Evolutionary conservation across 108 stramenopile species (phyloP).

Genomic region (Skeletonema marinoi): DNA sequence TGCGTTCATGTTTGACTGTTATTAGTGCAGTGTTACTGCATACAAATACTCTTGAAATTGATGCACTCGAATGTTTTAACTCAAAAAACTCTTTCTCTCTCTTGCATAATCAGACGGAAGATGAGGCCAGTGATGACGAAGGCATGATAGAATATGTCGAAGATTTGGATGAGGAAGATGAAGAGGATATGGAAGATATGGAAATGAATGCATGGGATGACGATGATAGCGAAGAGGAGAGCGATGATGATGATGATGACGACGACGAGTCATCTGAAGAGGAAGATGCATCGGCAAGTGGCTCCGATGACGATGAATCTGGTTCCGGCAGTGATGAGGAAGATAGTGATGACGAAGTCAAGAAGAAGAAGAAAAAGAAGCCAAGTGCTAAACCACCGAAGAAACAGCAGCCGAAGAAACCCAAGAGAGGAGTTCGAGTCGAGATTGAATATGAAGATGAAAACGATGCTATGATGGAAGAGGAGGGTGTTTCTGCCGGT

Average conservation of each 20-base stretch:
- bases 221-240: not conserved
- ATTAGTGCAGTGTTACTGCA: no score
- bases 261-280: slow-evolving; percentile 11
- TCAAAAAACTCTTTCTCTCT: not conserved
- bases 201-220: slow-evolving; percentile 2
- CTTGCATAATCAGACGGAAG: not conserved
- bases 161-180: not conserved
- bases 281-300: not conserved
- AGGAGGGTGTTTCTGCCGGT: slow-evolving; percentile 1
- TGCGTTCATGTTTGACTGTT: no score
- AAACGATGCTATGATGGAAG: slow-evolving; percentile 26
- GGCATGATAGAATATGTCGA: slow-evolving; percentile 1
- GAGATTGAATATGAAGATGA: slow-evolving; percentile 40
- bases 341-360: not conserved
- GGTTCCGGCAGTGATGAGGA: not conserved
- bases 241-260: not conserved
- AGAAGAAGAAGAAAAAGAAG: not conserved
- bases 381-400: slow-evolving; percentile 6
- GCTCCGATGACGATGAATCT: not conserved
- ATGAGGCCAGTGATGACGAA: not conserved
- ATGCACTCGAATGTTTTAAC: not conserved
- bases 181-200: not conserved
- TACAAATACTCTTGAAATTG: no score
- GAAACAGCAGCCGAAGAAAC: not conserved
- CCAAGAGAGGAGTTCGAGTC: slow-evolving; percentile 11